Conservation (phyloP, 2,329 filamentous ascomycete species). For the Aspergillus sp. region DNA sequence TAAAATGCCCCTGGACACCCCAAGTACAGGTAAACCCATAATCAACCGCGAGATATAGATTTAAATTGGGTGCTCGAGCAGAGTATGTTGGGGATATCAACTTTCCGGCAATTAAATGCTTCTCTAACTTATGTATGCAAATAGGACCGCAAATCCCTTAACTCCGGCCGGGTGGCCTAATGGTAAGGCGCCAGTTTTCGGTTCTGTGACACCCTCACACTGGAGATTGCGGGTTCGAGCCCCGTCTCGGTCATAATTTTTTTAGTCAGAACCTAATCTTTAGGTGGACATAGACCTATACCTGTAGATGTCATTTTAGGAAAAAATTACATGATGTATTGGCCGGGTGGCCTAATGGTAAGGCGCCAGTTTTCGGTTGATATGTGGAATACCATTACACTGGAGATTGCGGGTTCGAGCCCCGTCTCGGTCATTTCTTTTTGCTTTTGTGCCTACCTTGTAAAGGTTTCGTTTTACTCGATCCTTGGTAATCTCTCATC, state of each 20-base stretch:
- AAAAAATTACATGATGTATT: no score
- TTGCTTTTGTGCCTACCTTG: neutral
- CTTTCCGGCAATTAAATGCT: no score
- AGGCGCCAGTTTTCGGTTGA: neutral
- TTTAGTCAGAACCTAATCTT: neutral
- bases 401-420: neutral
- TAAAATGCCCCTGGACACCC: no score
- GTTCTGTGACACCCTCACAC: neutral
- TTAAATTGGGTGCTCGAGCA: no score
- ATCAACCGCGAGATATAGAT: no score
- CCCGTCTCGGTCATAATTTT: neutral
- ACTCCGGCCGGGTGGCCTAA: neutral
- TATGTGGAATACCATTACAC: neutral
- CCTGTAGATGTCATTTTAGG: accelerated
- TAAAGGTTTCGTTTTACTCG: no score
- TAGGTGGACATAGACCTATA: no score
- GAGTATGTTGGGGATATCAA: no score
- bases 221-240: neutral
- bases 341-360: neutral
- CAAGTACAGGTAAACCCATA: no score
- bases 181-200: neutral
- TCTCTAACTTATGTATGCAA: no score
- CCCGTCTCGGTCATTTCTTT: neutral
- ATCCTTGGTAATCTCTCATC: no score
- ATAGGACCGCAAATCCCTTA: no score